Base-by-base conservation (phyloP, 2,329 filamentous ascomycete genomes). In the Fusarium devonianum region DNA sequence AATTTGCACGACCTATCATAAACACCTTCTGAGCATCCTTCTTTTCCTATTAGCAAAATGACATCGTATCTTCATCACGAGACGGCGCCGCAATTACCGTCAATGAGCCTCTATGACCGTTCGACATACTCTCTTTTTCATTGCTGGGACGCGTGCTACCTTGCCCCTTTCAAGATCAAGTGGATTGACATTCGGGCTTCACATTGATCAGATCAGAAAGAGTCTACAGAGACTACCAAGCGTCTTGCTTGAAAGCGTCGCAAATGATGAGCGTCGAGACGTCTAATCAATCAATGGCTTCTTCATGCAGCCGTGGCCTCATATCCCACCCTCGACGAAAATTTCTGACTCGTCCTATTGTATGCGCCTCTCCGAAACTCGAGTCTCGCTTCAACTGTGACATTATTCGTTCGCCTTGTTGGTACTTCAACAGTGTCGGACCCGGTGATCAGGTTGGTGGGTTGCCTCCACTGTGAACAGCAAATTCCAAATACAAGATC, bases 331-430 rank as follows among this genome's bases (percentile, higher is more conserved):
- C 23, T 16, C 17, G 8, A 19, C 3, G 16, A 19, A 11, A 44
- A 19, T n/a, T 39, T 33, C 17, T 58, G 18, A 21, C n/a, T 30
- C 19, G 5, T 9, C n/a, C 45, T n/a, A 32, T 18, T 39, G 16
- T 29, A 12, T 18, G 34, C 16, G 17, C 21, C 38, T 35, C 12
- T 38, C 29, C 17, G 7, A 18, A 21, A 10, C 26, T 28, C 17
- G 14, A 16, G n/a, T 32, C 18, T 13, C n/a, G 19, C 26, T 41
- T 10, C 38, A 32, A 11, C 12, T 5, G 13, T 41, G 23, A 32
- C 28, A 32, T 21, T 23, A 32, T 32, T 41, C 14, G 13, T 11
- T 11, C 14, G 26, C n/a, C n/a, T n/a, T n/a, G n/a, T n/a, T n/a
- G 30, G 16, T 35, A 26, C 19, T 16, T 43, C 14, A 10, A 8